Evolutionary conservation across 1,139 yeast genomes (phyloP).

Genomic region (Diutina mesorugosa): DNA sequence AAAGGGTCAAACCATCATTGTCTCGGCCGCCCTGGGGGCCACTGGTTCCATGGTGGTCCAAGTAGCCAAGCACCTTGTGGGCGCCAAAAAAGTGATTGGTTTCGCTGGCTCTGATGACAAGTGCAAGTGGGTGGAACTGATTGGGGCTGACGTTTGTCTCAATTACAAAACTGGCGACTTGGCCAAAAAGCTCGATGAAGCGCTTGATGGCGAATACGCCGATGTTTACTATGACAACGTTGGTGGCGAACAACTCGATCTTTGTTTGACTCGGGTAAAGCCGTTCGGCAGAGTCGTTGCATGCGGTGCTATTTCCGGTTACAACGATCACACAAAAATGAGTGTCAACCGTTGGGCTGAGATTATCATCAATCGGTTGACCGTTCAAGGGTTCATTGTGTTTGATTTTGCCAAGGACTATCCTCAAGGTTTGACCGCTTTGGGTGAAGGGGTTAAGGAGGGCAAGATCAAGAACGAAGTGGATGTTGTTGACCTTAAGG

Average conservation of each 20-base stretch:
- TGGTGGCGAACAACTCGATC: slow-evolving; percentile 48
- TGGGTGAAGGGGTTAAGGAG: slow-evolving; percentile 19
- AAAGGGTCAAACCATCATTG: slow-evolving; percentile 24
- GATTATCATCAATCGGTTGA: slow-evolving; percentile 34
- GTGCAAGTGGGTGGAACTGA: slow-evolving; percentile 37
- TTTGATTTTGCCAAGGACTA: slow-evolving; percentile 20
- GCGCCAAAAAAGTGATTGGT: slow-evolving; percentile 47
- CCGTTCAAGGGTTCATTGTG: slow-evolving; percentile 36
- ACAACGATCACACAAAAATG: slow-evolving; percentile 27
- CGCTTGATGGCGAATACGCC: slow-evolving; percentile 24
- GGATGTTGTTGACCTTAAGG: background rate
- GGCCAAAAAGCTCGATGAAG: slow-evolving; percentile 26
- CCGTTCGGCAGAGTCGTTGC: slow-evolving; percentile 35
- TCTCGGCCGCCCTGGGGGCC: slow-evolving; percentile 64
- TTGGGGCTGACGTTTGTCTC: slow-evolving; percentile 42
- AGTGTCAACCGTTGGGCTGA: slow-evolving; percentile 25
- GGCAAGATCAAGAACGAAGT: slow-evolving; percentile 24
- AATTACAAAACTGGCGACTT: slow-evolving; percentile 41
- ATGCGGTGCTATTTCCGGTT: slow-evolving; percentile 53
- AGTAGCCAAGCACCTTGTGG: slow-evolving; percentile 39
- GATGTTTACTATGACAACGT: slow-evolving; percentile 48
- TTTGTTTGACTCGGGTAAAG: slow-evolving; percentile 27
- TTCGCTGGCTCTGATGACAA: slow-evolving; percentile 53
- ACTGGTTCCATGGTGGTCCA: slow-evolving; percentile 55
- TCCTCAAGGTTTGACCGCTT: slow-evolving; percentile 20